Evolutionary conservation across 192 early-diverging fungal species (phyloP).

Genomic region (Entrophospora sp.): DNA sequence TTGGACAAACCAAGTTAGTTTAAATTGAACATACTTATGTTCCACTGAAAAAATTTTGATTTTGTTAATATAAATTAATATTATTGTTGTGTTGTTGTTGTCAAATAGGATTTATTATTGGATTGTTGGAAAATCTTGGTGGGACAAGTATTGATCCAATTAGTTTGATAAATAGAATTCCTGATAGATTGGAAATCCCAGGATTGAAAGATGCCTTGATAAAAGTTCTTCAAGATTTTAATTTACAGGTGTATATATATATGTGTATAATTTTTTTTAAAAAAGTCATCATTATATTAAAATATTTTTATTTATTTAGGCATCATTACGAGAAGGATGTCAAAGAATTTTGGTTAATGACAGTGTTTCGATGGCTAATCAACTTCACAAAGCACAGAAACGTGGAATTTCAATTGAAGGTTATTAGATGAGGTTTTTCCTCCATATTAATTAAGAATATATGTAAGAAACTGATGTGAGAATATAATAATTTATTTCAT

Average conservation of each 20-base stretch:
- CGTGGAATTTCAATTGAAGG: constrained; percentile 52
- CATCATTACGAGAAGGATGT: constrained; percentile 83
- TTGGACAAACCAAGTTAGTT: constrained; percentile 87
- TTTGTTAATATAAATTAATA: too few species aligned
- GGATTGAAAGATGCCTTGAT: constrained; percentile 74
- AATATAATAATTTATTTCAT: background rate
- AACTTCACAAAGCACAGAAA: constrained; percentile 57
- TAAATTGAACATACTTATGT: background rate
- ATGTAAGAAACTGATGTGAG: background rate
- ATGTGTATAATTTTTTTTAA: constrained; percentile 13
- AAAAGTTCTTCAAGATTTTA: constrained; percentile 85
- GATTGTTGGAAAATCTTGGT: constrained; percentile 75
- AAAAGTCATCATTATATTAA: too few species aligned
- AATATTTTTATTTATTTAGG: constrained; percentile 27
- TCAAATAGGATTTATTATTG: constrained; percentile 78
- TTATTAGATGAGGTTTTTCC: too few species aligned
- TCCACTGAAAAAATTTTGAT: too few species aligned
- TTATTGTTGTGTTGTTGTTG: background rate
- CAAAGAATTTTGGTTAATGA: constrained; percentile 85
- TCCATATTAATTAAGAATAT: too few species aligned
- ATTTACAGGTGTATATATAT: constrained; percentile 57
- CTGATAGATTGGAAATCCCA: constrained; percentile 68
- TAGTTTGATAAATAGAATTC: constrained; percentile 70
- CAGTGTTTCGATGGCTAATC: constrained; percentile 68
- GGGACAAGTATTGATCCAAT: constrained; percentile 82